Percentiles rank a stretch among this genome's conserved stretches.
Conservation (phyloP, 352 stramenopile genomes). For the Globisporangium parvum region DNA sequence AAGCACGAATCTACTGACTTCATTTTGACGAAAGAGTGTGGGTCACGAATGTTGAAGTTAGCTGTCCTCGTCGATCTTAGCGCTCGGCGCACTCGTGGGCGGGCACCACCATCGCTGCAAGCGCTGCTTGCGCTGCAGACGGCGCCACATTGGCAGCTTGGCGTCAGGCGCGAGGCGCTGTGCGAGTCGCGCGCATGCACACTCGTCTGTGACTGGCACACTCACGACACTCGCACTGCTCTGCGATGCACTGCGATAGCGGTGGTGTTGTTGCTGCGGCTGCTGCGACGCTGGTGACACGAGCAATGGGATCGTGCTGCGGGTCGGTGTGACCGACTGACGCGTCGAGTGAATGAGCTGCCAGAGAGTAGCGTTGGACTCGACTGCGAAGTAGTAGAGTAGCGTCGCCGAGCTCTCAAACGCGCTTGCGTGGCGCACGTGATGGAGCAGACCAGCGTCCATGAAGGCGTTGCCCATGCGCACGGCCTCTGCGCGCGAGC, state of each 20-base stretch:
- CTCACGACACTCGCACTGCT: neutral
- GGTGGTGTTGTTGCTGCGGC: neutral
- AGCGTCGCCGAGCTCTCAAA: slow-evolving; percentile 24
- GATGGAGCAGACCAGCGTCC: slow-evolving; percentile 42
- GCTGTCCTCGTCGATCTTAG: too few species aligned
- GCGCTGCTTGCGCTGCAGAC: neutral
- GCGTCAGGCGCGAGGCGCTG: neutral
- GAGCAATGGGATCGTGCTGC: neutral
- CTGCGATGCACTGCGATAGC: neutral
- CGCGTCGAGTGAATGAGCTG: neutral
- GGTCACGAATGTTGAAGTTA: too few species aligned
- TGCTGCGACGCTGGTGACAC: neutral
- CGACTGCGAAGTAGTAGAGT: slow-evolving; percentile 40
- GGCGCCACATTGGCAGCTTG: neutral
- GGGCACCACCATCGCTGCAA: too few species aligned
- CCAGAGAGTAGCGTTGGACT: slow-evolving; percentile 11
- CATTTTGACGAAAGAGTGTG: too few species aligned
- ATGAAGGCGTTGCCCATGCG: slow-evolving; percentile 32
- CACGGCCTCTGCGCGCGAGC: slow-evolving; percentile 22
- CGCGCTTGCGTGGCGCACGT: slow-evolving; percentile 28
- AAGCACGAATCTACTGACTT: too few species aligned
- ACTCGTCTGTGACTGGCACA: neutral
- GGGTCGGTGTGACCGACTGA: neutral
- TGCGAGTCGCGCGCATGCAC: neutral
- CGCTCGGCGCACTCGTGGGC: too few species aligned